Evolutionary conservation across 2,329 filamentous ascomycete species (phyloP).

Genomic region (Phialocephala sp.): DNA sequence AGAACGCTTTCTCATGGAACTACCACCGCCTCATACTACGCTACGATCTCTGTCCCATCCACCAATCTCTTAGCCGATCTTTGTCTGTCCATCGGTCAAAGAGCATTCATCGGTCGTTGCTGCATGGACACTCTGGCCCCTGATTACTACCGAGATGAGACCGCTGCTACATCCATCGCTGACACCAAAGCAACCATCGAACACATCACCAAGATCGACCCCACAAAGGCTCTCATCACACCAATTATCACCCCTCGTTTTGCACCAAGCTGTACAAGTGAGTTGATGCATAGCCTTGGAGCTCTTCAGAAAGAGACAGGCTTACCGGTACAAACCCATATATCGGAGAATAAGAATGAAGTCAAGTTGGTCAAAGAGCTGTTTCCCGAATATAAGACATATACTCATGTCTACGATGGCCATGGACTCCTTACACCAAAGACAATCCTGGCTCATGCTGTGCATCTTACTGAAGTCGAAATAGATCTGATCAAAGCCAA

Average conservation of each 20-base stretch:
- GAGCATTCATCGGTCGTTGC: slow-evolving; percentile 90
- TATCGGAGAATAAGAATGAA: slow-evolving; percentile 82
- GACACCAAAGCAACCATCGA: slow-evolving; percentile 65
- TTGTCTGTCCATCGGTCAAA: slow-evolving; percentile 79
- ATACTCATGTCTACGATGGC: slow-evolving; percentile 80
- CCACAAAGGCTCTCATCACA: slow-evolving; percentile 65
- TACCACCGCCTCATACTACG: slow-evolving; percentile 93
- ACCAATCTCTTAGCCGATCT: slow-evolving; percentile 92
- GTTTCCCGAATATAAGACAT: slow-evolving; percentile 69
- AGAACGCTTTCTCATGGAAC: slow-evolving; percentile 89
- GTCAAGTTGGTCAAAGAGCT: slow-evolving; percentile 70
- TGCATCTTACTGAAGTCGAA: slow-evolving; percentile 76
- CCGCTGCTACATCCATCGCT: slow-evolving; percentile 59
- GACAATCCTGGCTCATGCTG: slow-evolving; percentile 85
- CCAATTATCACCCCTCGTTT: slow-evolving; percentile 82
- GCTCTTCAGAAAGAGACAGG: slow-evolving; percentile 64
- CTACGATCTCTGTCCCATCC: slow-evolving; percentile 82
- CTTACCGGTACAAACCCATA: slow-evolving; percentile 84
- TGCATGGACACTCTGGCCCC: slow-evolving; percentile 90
- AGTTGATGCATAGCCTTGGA: slow-evolving; percentile 68
- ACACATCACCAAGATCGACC: slow-evolving; percentile 73
- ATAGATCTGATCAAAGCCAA: slow-evolving; percentile 65
- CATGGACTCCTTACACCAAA: slow-evolving; percentile 70
- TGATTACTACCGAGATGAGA: slow-evolving; percentile 79
- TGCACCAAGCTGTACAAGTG: slow-evolving; percentile 65